Percentiles rank a stretch among this genome's conserved stretches.
Conservation (phyloP, 257 asterid species). For the Coffea eugenioides region DNA sequence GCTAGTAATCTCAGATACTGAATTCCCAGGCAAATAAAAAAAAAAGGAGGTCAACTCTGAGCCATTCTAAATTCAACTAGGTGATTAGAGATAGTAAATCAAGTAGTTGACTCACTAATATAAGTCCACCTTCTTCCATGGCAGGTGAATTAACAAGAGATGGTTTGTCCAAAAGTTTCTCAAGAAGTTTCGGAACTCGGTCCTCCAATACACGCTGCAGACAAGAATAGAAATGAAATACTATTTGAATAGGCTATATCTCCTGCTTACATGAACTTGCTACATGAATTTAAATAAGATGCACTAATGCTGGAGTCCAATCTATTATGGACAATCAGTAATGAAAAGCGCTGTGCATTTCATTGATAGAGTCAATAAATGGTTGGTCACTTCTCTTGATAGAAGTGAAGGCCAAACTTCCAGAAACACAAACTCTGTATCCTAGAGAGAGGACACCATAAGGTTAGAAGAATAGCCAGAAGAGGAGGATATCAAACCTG, state of each 20-base stretch:
- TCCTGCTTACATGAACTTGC: neutral
- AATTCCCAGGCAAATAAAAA: conserved; percentile 25
- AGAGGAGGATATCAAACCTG: conserved; percentile 52
- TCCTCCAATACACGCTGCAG: conserved; percentile 97
- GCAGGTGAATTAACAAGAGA: conserved; percentile 87
- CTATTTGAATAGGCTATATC: neutral
- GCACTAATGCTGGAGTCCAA: neutral
- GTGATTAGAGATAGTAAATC: conserved; percentile 7
- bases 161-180: conserved; percentile 80
- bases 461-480: neutral
- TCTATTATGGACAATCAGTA: neutral
- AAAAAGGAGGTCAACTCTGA: conserved; percentile 22
- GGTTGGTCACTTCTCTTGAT: neutral
- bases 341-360: neutral
- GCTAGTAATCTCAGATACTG: conserved; percentile 96
- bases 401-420: neutral
- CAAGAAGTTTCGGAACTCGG: conserved; percentile 90
- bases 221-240: conserved; percentile 1
- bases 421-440: neutral
- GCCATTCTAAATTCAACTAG: conserved; percentile 11
- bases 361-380: neutral
- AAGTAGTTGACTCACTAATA: conserved; percentile 56
- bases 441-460: neutral
- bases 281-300: neutral
- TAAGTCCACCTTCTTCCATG: conserved; percentile 96